These are phyloP conservation scores for Quercus lobata DNA, from an alignment of 331 rosid species.

Conservation along the genomic window DNA sequence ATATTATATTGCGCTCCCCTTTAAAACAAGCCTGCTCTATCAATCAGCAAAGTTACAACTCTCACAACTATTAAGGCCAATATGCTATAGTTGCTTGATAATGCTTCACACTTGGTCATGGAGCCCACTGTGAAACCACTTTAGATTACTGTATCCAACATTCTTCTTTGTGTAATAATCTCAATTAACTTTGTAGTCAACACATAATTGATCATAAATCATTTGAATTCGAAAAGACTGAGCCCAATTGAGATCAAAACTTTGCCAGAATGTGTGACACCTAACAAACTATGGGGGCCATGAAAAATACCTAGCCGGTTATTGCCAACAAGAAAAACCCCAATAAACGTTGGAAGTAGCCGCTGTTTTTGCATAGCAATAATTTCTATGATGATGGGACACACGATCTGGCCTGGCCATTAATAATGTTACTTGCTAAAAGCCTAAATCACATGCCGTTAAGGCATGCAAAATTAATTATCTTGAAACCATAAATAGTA, in stretches of 20 bases:
- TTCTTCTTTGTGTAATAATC: background rate
- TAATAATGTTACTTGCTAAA: background rate
- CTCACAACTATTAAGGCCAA: no score
- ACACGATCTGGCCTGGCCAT: background rate
- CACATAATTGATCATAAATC: background rate
- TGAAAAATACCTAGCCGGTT: background rate
- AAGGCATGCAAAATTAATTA: background rate
- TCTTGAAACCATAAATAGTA: background rate
- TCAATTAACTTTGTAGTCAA: no score
- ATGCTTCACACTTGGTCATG: background rate
- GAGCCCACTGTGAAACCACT: background rate
- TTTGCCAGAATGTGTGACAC: background rate
- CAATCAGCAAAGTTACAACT: background rate
- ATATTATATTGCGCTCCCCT: background rate
- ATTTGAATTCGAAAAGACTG: background rate
- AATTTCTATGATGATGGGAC: slow-evolving; percentile 3
- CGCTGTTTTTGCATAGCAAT: background rate
- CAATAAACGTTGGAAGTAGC: background rate
- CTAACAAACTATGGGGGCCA: slow-evolving; percentile 9
- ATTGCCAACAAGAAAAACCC: slow-evolving; percentile 17
- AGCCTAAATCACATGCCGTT: background rate
- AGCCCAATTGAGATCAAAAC: background rate
- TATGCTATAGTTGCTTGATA: no score
- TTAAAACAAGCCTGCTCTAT: background rate
- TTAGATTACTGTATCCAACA: background rate